A percentile compares a stretch with the other conserved stretches of the same genome.
Conservation (phyloP, 345 rosid genomes). For the Eucalyptus regnans region DNA sequence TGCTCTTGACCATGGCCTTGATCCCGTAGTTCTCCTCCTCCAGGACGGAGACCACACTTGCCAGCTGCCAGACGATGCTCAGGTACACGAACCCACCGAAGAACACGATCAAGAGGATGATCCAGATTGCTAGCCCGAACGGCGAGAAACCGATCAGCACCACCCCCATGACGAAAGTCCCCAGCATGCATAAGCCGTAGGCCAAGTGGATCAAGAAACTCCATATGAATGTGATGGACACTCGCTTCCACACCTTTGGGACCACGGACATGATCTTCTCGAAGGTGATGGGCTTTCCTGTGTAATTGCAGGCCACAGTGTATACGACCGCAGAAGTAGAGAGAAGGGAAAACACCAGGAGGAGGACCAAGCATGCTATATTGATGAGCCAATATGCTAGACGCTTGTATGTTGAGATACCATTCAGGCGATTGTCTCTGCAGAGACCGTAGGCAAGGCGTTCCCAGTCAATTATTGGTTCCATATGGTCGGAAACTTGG, state of each 20-base stretch:
- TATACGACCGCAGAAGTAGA: slow-evolving; percentile 35
- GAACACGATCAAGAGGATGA: not conserved
- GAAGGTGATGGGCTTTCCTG: slow-evolving; percentile 15
- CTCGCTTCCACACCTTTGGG: slow-evolving; percentile 48
- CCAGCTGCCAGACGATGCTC: slow-evolving; percentile 29
- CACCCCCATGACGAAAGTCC: not conserved
- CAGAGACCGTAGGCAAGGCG: not conserved
- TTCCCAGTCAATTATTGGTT: not conserved
- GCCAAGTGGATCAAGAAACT: slow-evolving; percentile 5
- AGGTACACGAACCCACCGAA: slow-evolving; percentile 16
- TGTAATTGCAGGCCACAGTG: slow-evolving; percentile 31
- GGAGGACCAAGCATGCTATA: slow-evolving; percentile 9
- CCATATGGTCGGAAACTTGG: slow-evolving; percentile 7
- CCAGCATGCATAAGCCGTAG: not conserved
- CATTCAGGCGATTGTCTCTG: not conserved
- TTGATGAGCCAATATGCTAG: slow-evolving; percentile 6
- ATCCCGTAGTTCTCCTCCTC: slow-evolving; percentile 34
- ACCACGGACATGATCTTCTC: slow-evolving; percentile 22
- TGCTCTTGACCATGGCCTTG: slow-evolving; percentile 34
- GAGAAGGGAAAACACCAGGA: slow-evolving; percentile 29
- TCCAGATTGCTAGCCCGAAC: not conserved
- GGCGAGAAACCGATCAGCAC: not conserved
- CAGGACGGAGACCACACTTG: slow-evolving; percentile 37
- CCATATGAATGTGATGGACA: slow-evolving; percentile 26
- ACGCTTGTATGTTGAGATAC: not conserved